Evolutionary conservation across 2,329 filamentous ascomycete genomes (phyloP), one percentile per base, ranked within the genome.

Genomic region (Fusarium succisae): DNA sequence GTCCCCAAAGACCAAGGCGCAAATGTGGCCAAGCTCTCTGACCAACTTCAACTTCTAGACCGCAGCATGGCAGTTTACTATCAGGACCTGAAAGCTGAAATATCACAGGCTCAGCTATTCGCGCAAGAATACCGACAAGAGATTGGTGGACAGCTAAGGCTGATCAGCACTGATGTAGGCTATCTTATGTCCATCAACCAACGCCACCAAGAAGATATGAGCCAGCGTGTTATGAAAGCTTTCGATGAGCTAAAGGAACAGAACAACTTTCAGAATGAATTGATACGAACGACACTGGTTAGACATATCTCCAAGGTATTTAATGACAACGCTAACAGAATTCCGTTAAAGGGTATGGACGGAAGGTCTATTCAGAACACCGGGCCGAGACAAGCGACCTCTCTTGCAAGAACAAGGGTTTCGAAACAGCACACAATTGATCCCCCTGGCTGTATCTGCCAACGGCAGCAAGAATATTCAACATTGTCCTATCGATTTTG

Each of bases 361-460:
- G 0, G 2, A 3, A 48, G 17, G 45, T 22, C 26, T 8, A 22
- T 30, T 12, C 45, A 48, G 20, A 12, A 22, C 26, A 1, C 1
- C 1, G 1, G 0, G 3, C 4, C 20, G 20, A 17, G 26, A 22
- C 26, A 8, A 22, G 9, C 13, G 7, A 8, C 13, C 20, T 0
- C 26, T 22, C 13, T 48, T 17, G 14, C 0, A 30, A 48, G 13
- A 22, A 12, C 0, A 2, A 30, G 9, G 4, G 6, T 1, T 12
- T 5, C 13, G 3, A 30, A 48, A 0, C 45, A 15, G 26, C 0
- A 5, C 0, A 0, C 13, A 15, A 22, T 0, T 0, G 1, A 12
- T 0, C 26, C 26, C 9, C 20, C 1, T 2, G 45, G 4, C 6
- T 48, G 45, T 2, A 17, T 0, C 4, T 48, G 26, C 9, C 0